Base-by-base conservation (phyloP, 768 basidiomycete genomes). In the Suillus sp. region DNA sequence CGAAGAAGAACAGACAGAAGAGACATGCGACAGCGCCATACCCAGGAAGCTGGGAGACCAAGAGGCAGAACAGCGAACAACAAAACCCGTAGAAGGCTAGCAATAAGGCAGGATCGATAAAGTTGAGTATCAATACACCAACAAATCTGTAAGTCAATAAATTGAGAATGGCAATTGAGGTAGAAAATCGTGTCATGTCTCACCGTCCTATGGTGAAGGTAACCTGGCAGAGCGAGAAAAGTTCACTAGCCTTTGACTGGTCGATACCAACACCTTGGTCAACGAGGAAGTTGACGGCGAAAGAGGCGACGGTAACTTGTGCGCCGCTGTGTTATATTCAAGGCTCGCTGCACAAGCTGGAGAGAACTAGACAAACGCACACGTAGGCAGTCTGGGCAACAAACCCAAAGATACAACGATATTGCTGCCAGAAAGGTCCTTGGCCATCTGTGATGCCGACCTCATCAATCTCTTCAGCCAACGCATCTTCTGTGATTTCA, bases 161-260 rank as follows among this genome's bases (percentile, higher is more conserved):
- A 35, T 60, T 37, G 30, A 38, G 42, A 56, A 57, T 16, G n/a
- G 27, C 51, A 34, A 43, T 16, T 13, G 30, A 57, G 45, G 43
- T 42, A 25, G 14, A 55, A 54, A n/a, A 51, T 11, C 32, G 37
- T 53, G 27, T 60, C 37, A 25, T 27, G 47, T 62, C 79, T 65
- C 69, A 84, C 83, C 87, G 80, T 64, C 84, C 86, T 20, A 85
- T 73, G 2, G 87, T 86, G 71, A 88, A 88, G 18, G 86, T 87
- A 72, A 90, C 80, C 68, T 90, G 86, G 67, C 86, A 90, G 71
- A 87, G 87, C 9, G 89, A 91, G 68, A 90, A 88, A 61, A 91
- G 73, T 59, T 86, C 75, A 62, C 88, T 87, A 47, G 87, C 89
- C 64, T 76, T 74, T 4, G 86, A 74, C 40, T 81, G 75, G 59